Percentiles rank a stretch among this genome's conserved stretches.
phyloP scores from a whole-genome alignment of 2,329 filamentous ascomycete species.

The Aureobasidium leucospermi region DNA sequence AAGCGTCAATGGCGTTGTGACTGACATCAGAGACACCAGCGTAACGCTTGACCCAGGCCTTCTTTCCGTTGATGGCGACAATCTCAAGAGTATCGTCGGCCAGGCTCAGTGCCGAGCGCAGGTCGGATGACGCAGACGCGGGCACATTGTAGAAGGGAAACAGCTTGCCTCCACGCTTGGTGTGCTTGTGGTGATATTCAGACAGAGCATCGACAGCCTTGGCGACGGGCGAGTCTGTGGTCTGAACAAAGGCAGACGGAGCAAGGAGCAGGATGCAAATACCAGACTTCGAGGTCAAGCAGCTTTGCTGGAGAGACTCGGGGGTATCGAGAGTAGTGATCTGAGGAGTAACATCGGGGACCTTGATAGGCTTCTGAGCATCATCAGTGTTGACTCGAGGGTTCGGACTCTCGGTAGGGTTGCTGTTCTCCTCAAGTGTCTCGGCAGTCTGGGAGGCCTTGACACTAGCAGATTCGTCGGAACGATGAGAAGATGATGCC shows the following conservation, averaged over 20 bases:
- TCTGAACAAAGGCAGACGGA: constrained; percentile 35
- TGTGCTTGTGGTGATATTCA: constrained; percentile 69
- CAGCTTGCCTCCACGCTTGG: constrained; percentile 55
- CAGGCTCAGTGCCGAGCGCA: constrained; percentile 59
- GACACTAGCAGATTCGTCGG: constrained; percentile 40
- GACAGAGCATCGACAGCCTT: constrained; percentile 54
- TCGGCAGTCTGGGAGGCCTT: constrained; percentile 44
- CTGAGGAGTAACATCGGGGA: constrained; percentile 50
- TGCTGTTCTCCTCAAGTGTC: constrained; percentile 39
- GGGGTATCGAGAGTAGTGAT: constrained; percentile 59
- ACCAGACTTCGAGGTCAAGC: constrained; percentile 66
- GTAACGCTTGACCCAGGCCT: constrained; percentile 78
- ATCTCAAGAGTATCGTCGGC: constrained; percentile 55
- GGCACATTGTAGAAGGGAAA: constrained; percentile 81
- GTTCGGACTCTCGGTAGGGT: constrained; percentile 49
- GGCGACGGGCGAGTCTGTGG: constrained; percentile 37
- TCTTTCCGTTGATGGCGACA: constrained; percentile 75
- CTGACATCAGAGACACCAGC: constrained; percentile 48
- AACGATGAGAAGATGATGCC: constrained; percentile 45
- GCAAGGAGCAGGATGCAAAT: constrained; percentile 75
- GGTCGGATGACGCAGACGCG: constrained; percentile 36
- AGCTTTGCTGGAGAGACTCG: constrained; percentile 60
- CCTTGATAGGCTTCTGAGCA: constrained; percentile 41
- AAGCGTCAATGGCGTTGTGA: constrained; percentile 60
- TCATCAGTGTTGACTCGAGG: constrained; percentile 40